Base-by-base conservation (phyloP, 192 early-diverging fungal genomes). In the Backusella australiensis region DNA sequence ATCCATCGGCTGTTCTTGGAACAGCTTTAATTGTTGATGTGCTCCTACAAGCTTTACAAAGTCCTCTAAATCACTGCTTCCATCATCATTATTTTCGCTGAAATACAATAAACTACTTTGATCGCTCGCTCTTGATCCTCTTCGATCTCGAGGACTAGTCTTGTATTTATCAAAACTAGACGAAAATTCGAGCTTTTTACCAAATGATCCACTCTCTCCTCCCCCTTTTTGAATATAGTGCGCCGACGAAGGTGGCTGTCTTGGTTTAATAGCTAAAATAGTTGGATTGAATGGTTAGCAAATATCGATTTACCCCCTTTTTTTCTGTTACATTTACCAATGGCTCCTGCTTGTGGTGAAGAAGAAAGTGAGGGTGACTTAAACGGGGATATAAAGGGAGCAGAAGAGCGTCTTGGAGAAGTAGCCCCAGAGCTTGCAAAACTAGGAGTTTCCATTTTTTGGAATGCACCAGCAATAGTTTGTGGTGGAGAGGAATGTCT, bases 11-110 rank as follows among this genome's bases (percentile, higher is more conserved):
- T 35, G 34, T 35, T 76, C 32, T 6, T 79, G 82, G 83, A 86
- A 88, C 56, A 87, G 71, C 23, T 87, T 86, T 6, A 92, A 67
- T 23, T 87, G 85, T 39, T 88, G 85, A 23, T 86, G 84, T 15
- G 82, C 67, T 21, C 90, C 86, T 7, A 92, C 78, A 81, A 92
- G 82, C 52, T 81, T 82, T n/a, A 92, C 86, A 86, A 93, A 93
- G 15, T 87, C 90, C 32, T 83, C 88, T 14, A 93, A 84, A 68
- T 89, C 89, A 35, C 26, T 63, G 12, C 9, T 63, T 3, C 26
- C 26, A 63, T 84, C 86, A 14, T 85, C 83, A 15, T 42, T 59
- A 17, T 36, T 32, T 8, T 41, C 52, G 6, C 26, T 42, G 12
- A 69, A 23, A 53, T 73, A 42, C 23, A 73, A 59, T 8, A 71